A percentile compares a stretch with the other conserved stretches of the same genome.
phyloP scores from a whole-genome alignment of 2,329 filamentous ascomycete species.

The Metarhizium sp. region DNA sequence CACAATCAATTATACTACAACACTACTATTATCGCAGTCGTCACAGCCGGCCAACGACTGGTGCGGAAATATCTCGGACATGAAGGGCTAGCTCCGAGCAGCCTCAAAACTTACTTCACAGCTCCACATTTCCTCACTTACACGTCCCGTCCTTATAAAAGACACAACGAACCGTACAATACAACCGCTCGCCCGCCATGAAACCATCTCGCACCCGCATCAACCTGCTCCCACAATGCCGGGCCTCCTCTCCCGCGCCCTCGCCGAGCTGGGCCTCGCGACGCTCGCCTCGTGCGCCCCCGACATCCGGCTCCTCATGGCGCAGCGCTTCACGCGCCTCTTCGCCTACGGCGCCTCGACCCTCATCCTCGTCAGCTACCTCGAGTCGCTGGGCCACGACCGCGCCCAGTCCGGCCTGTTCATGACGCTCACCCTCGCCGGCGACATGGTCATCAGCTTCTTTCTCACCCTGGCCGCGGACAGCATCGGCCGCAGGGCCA shows the following conservation, averaged over 20 bases:
- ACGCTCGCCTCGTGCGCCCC: constrained; percentile 13
- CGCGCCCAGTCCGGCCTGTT: constrained; percentile 49
- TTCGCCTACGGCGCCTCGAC: constrained; percentile 53
- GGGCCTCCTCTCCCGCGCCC: neutral
- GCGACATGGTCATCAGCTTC: constrained; percentile 51
- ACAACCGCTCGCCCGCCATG: too few relatives aligned
- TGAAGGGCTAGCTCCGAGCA: too few relatives aligned
- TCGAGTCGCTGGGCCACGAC: constrained; percentile 39
- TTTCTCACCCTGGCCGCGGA: constrained; percentile 51
- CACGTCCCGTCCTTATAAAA: too few relatives aligned
- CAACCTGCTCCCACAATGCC: neutral
- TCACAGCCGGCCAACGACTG: too few relatives aligned
- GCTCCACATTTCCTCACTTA: too few relatives aligned
- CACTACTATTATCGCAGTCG: too few relatives aligned
- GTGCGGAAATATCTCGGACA: neutral
- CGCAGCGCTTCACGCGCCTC: constrained; percentile 51
- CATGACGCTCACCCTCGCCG: constrained; percentile 54
- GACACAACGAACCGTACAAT: too few relatives aligned
- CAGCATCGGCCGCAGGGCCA: constrained; percentile 40
- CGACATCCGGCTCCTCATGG: constrained; percentile 48
- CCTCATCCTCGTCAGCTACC: constrained; percentile 47
- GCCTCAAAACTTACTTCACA: too few relatives aligned
- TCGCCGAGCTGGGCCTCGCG: constrained; percentile 17
- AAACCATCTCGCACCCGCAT: neutral
- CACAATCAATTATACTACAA: too few relatives aligned